These are phyloP conservation scores for Scopulariopsis brevicaulis DNA, from an alignment of 2,329 filamentous ascomycete genomes.

Conservation along the genomic window DNA sequence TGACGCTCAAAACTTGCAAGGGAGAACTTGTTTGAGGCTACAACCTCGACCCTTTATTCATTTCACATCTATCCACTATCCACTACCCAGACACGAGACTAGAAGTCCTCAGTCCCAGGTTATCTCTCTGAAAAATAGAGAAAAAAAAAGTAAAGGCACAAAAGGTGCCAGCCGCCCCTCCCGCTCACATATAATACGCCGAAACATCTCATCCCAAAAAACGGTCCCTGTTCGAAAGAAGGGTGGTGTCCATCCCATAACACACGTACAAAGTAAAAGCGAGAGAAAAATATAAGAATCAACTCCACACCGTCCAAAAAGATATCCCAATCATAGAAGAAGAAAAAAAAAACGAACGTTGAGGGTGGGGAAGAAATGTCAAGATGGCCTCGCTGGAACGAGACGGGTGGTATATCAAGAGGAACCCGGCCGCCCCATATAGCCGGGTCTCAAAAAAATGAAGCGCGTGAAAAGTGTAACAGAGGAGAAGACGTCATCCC, in stretches of 20 bases:
- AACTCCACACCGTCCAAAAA: not conserved
- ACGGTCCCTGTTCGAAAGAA: not conserved
- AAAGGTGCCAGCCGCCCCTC: not conserved
- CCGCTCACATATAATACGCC: not conserved
- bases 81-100: not conserved
- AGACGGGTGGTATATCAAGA: not conserved
- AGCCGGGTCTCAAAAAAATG: not conserved
- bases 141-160: not conserved
- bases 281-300: not conserved
- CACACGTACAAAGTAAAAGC: not conserved
- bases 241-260: not conserved
- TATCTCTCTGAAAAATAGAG: not conserved
- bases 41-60: not conserved
- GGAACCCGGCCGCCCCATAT: not conserved
- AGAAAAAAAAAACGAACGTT: not conserved
- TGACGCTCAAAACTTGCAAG: too few species aligned
- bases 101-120: not conserved
- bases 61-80: conserved; percentile 2
- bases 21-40: not conserved
- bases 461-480: not conserved
- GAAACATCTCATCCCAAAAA: not conserved
- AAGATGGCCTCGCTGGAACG: not conserved
- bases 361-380: not conserved
- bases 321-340: conserved; percentile 2
- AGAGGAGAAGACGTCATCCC: not conserved